Base-by-base conservation (phyloP, 495 filamentous ascomycete genomes). In the Hypoxylon lienhwacheense region DNA sequence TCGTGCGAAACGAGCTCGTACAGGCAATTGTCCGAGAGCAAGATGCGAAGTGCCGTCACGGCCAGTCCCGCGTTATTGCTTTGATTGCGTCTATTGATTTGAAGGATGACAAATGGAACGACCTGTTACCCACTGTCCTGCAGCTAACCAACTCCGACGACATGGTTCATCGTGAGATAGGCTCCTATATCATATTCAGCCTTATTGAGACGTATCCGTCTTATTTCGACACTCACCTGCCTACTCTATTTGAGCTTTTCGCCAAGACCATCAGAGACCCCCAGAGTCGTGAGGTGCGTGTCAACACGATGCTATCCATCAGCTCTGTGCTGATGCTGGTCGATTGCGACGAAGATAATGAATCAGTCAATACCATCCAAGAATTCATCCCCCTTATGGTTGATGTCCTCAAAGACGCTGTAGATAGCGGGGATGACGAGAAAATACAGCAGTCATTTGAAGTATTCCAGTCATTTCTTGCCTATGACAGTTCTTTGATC, bases 381-480 rank as follows among this genome's bases (percentile, higher is more conserved):
- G 76, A 81, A 20, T 78, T 90, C 31, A 76, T 97, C 35, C 95
- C 93, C 7, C 65, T 83, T 54, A 95, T 97, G 91, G 91, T 97
- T 26, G 80, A 80, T 15, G 88, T 97, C 7, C 80, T 98, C 39
- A 92, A 96, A 76, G 78, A 84, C 36, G 81, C 87, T 16, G 84
- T 97, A 44, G 80, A 87, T 57, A 77, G 79, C 21, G 79, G 82
- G 6, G 85, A 97, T 63, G 92, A 96, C 53, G 91, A 95, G 59
- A 86, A 85, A 53, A 81, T 86, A 40, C 87, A 89, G 71, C 87
- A 92, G 64, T 86, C 86, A 4, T 98, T 98, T 63, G 93, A 98
- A 69, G 91, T 97, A 42, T 96, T 98, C 80, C 95, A 98, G 73
- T 96, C 89, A 24, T 81, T 97, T 51, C 78, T 98, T 22, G 89